A percentile compares a stretch with the other conserved stretches of the same genome.
phyloP scores from a whole-genome alignment of 495 filamentous ascomycete genomes.

The Cetradonia linearis region DNA sequence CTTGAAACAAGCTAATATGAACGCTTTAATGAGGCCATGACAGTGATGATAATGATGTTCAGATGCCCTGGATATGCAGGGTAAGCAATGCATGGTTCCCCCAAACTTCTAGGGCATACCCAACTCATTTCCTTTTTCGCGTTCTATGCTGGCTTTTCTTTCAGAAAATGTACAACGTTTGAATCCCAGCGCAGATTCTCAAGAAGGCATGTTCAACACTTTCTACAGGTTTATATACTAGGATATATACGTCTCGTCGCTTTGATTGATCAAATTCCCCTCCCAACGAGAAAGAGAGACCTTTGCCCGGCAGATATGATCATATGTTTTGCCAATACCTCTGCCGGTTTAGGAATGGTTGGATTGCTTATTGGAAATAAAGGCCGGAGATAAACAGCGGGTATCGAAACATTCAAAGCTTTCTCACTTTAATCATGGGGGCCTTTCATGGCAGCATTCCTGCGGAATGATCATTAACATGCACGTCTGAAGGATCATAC shows the following conservation, averaged over 20 bases:
- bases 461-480: background rate
- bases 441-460: too few relatives aligned
- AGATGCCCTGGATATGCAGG: too few relatives aligned
- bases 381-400: background rate
- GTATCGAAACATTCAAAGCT: background rate
- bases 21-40: background rate
- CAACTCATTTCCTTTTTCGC: constrained; percentile 1
- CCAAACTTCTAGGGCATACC: too few relatives aligned
- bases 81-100: too few relatives aligned
- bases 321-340: too few relatives aligned
- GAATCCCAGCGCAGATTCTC: background rate
- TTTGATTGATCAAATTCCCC: too few relatives aligned
- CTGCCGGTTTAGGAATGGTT: too few relatives aligned
- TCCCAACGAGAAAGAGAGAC: too few relatives aligned
- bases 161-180: background rate
- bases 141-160: background rate
- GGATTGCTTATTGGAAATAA: too few relatives aligned
- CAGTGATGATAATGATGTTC: background rate
- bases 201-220: background rate
- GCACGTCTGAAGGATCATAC: background rate
- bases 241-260: too few relatives aligned
- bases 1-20: background rate
- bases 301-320: too few relatives aligned
- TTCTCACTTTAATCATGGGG: background rate
- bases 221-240: too few relatives aligned